Evolutionary conservation across 1,139 yeast species (phyloP), one percentile per base, ranked within the genome.

Genomic region (Suhomyces guaymorum): DNA sequence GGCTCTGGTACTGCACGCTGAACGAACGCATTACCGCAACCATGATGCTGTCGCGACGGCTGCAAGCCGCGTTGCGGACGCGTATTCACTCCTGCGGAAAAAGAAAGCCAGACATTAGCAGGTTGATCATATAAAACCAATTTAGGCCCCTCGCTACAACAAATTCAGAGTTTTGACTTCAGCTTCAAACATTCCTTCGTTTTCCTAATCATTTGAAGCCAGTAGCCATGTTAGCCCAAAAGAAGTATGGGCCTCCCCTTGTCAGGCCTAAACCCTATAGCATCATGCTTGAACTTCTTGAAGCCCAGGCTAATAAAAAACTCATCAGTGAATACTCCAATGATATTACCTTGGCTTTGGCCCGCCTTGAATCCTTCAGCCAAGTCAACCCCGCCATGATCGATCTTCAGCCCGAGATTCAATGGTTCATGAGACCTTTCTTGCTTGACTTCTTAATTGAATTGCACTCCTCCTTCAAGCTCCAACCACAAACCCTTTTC

Each of bases 341-440:
- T 8, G 68, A 53, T 51, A 62, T 59, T 33, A 59, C 47, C 37
- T 51, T 54, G 36, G 60, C 63, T 27, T 47, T 62, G 50, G 46
- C 55, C 8, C 41, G 37, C 21, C 49, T 66, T 15, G 78, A 72
- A 45, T 41, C 59, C 8, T 48, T 49, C 21, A 58, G 61, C 25
- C 45, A 46, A n/a, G 63, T 78, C 29, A 79, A 78, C 47, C 76
- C 82, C 4, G 54, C 80, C 29, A 82, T 88, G 89, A 86, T 90
- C 43, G 95, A 84, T 49, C 66, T 82, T 37, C 98, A 92, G 60
- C 96, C 97, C 0, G 97, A 92, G 60, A 75, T 90, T 38, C 82
- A 82, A 50, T 88, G 96, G 96, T 80, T 73, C 54, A 88, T 90
- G 96, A 75, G 97, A 48, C 96, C 96, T 1, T 84, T 78, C 50